Percentiles rank a stretch among this genome's conserved stretches.
Conservation (phyloP, 2,329 filamentous ascomycete species). For the Aspergillus glaucus region DNA sequence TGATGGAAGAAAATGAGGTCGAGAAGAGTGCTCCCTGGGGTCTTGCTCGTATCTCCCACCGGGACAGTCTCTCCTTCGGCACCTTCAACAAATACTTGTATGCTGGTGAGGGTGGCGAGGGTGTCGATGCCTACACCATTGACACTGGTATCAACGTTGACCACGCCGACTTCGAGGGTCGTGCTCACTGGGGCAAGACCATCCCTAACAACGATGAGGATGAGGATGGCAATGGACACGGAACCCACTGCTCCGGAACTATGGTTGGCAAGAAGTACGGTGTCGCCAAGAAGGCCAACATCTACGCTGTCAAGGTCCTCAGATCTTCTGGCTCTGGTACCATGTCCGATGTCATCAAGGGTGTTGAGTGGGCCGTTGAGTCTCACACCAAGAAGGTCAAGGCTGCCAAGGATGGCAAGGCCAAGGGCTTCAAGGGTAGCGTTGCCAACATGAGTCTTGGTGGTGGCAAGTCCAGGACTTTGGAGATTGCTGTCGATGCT, state of each 20-base stretch:
- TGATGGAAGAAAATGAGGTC: constrained; percentile 56
- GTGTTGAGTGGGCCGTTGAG: constrained; percentile 88
- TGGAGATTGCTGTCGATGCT: constrained; percentile 89
- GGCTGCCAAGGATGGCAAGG: constrained; percentile 76
- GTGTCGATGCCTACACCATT: constrained; percentile 97
- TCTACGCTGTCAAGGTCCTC: constrained; percentile 98
- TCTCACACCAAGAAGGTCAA: constrained; percentile 70
- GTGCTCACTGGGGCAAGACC: constrained; percentile 94
- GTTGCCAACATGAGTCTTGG: constrained; percentile 99
- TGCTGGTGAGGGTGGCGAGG: constrained; percentile 81
- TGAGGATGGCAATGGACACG: constrained; percentile 93
- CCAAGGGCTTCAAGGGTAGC: constrained; percentile 97
- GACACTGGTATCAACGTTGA: constrained; percentile 92
- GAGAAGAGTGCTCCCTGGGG: constrained; percentile 99
- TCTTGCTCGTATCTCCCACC: constrained; percentile 95
- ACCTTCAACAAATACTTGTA: constrained; percentile 99
- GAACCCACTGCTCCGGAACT: constrained; percentile 98
- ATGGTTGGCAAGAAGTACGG: constrained; percentile 98
- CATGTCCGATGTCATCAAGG: constrained; percentile 98
- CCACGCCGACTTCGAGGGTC: constrained; percentile 95
- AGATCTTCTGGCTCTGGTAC: constrained; percentile 94
- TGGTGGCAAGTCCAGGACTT: constrained; percentile 88
- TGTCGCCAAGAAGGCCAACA: constrained; percentile 96
- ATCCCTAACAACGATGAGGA: constrained; percentile 80
- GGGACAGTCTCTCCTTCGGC: constrained; percentile 76